phyloP scores from a whole-genome alignment of 768 basidiomycete species.

The Glaciozyma antarctica region DNA sequence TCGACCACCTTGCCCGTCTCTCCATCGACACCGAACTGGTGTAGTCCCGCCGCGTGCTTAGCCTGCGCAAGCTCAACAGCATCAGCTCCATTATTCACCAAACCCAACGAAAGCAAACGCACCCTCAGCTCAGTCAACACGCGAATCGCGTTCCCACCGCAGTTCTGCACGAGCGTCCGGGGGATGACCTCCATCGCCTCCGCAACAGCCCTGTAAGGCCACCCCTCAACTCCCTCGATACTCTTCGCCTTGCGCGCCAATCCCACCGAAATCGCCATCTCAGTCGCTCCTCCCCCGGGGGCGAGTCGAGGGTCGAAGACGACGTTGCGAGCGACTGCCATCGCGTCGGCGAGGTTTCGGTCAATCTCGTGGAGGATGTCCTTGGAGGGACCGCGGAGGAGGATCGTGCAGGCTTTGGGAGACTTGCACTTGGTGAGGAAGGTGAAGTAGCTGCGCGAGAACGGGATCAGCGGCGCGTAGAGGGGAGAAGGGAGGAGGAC shows the following conservation, averaged over 20 bases:
- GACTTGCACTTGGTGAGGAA: conserved; percentile 83
- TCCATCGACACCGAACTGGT: conserved; percentile 89
- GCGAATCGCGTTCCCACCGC: conserved; percentile 87
- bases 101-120: conserved; percentile 33
- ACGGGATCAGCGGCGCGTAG: neutral
- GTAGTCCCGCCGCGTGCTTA: conserved; percentile 83
- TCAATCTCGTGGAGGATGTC: conserved; percentile 98
- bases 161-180: conserved; percentile 85
- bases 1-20: conserved; percentile 92
- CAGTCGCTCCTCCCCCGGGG: conserved; percentile 92
- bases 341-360: conserved; percentile 92
- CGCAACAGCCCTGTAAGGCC: conserved; percentile 82
- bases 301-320: conserved; percentile 91
- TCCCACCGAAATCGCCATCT: conserved; percentile 92
- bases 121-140: conserved; percentile 87
- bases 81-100: neutral
- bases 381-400: conserved; percentile 94
- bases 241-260: conserved; percentile 61
- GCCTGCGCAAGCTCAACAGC: conserved; percentile 49
- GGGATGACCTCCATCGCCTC: conserved; percentile 98
- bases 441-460: conserved; percentile 68
- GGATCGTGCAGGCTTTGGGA: conserved; percentile 95
- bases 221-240: conserved; percentile 78
- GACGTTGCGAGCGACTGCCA: conserved; percentile 93
- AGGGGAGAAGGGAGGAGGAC: neutral